A percentile compares a stretch with the other conserved stretches of the same genome.
These are phyloP conservation scores for Sedum album DNA, from an alignment of 164 flowering plant genomes.

Conservation along the genomic window DNA sequence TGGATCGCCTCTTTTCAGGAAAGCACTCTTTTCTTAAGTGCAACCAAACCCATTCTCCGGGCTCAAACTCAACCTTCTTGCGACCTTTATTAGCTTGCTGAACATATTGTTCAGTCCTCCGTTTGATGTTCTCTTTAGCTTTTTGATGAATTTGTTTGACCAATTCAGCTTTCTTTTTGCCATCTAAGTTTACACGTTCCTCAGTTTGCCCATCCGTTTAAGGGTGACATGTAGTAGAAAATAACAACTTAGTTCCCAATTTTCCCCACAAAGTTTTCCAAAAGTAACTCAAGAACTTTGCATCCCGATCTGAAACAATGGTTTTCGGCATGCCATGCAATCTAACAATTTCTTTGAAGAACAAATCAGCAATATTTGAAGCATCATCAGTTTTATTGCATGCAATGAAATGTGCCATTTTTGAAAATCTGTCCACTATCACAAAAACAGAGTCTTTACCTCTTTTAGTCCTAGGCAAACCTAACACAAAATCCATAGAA, in stretches of 20 bases:
- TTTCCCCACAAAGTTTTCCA: not conserved
- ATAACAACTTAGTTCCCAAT: not conserved
- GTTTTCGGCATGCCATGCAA: not conserved
- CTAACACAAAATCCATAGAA: not conserved
- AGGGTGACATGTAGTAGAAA: not conserved
- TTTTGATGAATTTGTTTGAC: not conserved
- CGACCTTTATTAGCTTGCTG: not conserved
- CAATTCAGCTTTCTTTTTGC: not conserved
- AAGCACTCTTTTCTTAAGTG: not conserved
- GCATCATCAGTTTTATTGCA: not conserved
- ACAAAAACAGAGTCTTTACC: not conserved
- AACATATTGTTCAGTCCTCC: not conserved
- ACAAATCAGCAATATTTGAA: not conserved
- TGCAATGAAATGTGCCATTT: not conserved
- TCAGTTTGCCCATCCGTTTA: not conserved
- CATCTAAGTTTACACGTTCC: not conserved
- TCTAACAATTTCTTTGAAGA: not conserved
- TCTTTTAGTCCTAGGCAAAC: not conserved
- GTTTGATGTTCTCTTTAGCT: not conserved
- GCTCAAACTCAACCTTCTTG: not conserved
- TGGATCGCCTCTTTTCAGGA: not conserved
- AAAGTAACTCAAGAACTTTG: not conserved
- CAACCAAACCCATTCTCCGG: not conserved
- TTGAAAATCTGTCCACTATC: not conserved
- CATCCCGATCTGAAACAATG: not conserved